Percentiles rank a stretch among this genome's conserved stretches.
phyloP scores from a whole-genome alignment of 1,139 yeast genomes.

The Suhomyces choctaworum region DNA sequence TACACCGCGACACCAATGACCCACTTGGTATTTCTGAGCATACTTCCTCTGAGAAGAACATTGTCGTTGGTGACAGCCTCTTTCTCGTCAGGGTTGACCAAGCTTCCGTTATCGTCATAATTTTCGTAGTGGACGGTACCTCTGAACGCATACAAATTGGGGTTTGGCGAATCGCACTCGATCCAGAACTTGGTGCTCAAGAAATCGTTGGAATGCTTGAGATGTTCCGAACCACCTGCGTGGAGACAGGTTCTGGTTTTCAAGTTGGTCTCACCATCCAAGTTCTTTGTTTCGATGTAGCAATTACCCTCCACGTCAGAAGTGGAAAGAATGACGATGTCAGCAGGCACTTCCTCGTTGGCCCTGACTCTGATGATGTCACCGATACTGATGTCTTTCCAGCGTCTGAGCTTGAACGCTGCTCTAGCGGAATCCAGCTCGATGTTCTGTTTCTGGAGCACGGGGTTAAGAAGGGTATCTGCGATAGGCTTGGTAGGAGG shows the following conservation, averaged over 20 bases:
- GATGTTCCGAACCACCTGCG: constrained; percentile 56
- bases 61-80: constrained; percentile 84
- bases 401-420: constrained; percentile 65
- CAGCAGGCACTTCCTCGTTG: constrained; percentile 95
- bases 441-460: constrained; percentile 23
- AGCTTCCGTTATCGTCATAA: constrained; percentile 38
- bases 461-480: constrained; percentile 39
- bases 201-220: constrained; percentile 70
- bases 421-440: constrained; percentile 21
- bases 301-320: constrained; percentile 90
- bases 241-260: constrained; percentile 76
- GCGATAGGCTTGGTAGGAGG: constrained; percentile 15
- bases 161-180: constrained; percentile 89
- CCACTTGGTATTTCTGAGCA: constrained; percentile 93
- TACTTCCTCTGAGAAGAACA: constrained; percentile 82
- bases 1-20: constrained; percentile 84
- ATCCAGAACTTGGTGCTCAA: constrained; percentile 77
- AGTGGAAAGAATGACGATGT: constrained; percentile 73
- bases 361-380: constrained; percentile 81
- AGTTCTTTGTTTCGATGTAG: constrained; percentile 88
- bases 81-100: constrained; percentile 45
- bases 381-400: constrained; percentile 92
- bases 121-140: constrained; percentile 75
- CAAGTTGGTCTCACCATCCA: constrained; percentile 95
- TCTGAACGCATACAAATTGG: constrained; percentile 78